Evolutionary conservation across 2,329 filamentous ascomycete species (phyloP).

Genomic region (Camptophora hylomeconis): DNA sequence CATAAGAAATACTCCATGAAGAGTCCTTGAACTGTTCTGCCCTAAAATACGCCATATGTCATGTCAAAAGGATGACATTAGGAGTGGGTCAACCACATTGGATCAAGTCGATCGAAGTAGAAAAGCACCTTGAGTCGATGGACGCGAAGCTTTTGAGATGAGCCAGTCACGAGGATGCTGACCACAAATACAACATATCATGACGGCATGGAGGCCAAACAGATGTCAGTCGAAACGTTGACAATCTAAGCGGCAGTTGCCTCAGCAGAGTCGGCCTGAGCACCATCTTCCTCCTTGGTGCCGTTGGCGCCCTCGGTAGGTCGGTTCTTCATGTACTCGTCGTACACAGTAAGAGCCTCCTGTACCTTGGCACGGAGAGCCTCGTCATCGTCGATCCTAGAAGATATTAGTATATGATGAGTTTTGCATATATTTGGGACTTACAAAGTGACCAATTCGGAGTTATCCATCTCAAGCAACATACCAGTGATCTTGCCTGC

Average conservation of each 20-base stretch:
- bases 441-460: slow-evolving; percentile 89
- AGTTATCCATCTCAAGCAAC: slow-evolving; percentile 98
- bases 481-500: slow-evolving; percentile 99
- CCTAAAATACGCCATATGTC: no score
- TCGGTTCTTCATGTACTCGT: slow-evolving; percentile 95
- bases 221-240: no score
- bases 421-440: slow-evolving; percentile 30
- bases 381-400: slow-evolving; percentile 77
- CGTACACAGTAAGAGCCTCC: slow-evolving; percentile 89
- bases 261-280: slow-evolving; percentile 14
- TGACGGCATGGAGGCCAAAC: no score
- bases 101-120: no score
- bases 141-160: no score
- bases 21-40: no score
- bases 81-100: no score
- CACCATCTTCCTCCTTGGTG: slow-evolving; percentile 14
- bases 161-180: no score
- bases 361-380: slow-evolving; percentile 92
- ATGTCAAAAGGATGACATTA: no score
- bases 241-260: slow-evolving; percentile 11
- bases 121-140: no score
- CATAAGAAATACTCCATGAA: no score
- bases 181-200: no score
- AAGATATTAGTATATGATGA: slow-evolving; percentile 10
- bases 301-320: slow-evolving; percentile 27